Conservation (phyloP, 2,329 filamentous ascomycete genomes). For the Botrytis paeoniae region DNA sequence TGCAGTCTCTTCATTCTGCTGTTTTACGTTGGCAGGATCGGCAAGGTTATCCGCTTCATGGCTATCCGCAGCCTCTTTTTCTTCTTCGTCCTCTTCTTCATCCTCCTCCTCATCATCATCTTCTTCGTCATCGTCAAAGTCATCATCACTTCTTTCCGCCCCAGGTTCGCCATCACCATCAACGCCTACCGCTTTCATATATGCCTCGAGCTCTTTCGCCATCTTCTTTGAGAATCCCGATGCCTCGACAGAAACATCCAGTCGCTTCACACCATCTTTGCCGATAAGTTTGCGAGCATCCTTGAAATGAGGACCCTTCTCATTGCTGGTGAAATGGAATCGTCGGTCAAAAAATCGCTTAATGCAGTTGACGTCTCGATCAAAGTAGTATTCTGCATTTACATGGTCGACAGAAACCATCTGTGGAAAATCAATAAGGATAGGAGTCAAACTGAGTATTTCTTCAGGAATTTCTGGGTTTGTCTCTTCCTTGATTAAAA, state of each 20-base stretch:
- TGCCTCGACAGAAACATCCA: constrained; percentile 87
- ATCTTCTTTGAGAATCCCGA: constrained; percentile 97
- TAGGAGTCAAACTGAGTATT: constrained; percentile 62
- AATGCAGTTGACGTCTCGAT: constrained; percentile 91
- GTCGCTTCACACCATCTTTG: constrained; percentile 60
- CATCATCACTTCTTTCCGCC: constrained; percentile 37
- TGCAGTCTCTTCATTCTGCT: neutral
- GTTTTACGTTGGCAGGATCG: neutral
- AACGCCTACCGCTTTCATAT: constrained; percentile 71
- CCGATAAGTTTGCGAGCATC: constrained; percentile 75
- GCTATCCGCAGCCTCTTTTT: constrained; percentile 25
- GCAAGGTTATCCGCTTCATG: neutral
- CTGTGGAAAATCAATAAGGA: constrained; percentile 96
- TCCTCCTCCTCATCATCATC: constrained; percentile 37
- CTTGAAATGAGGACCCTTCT: constrained; percentile 79
- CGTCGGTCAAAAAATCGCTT: constrained; percentile 89
- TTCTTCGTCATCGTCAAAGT: constrained; percentile 41
- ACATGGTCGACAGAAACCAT: constrained; percentile 94
- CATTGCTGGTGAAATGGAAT: constrained; percentile 81
- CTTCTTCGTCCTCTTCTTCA: constrained; percentile 36
- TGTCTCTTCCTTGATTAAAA: constrained; percentile 77
- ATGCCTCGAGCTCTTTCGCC: constrained; percentile 87
- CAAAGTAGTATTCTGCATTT: constrained; percentile 97
- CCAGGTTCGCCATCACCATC: constrained; percentile 44
- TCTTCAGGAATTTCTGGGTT: constrained; percentile 42